Evolutionary conservation across 1,139 yeast species (phyloP).

Genomic region (Blastobotrys illinoisensis): DNA sequence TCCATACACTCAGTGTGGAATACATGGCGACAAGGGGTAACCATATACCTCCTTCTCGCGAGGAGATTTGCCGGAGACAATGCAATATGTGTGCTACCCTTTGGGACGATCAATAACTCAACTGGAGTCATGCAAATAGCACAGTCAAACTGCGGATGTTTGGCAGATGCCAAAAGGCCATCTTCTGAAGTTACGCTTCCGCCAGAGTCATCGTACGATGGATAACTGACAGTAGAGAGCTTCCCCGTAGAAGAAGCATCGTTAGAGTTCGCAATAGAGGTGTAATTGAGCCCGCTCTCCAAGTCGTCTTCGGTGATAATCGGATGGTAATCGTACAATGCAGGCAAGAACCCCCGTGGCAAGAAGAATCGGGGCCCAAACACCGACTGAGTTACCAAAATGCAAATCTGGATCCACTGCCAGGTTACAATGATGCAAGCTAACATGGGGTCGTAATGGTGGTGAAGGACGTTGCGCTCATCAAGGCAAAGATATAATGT

Average conservation of each 20-base stretch:
- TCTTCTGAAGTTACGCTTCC: neutral
- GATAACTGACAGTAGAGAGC: neutral
- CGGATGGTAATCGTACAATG: conserved; percentile 79
- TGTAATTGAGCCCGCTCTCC: conserved; percentile 46
- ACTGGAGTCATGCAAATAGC: conserved; percentile 85
- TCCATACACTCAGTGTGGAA: conserved; percentile 86
- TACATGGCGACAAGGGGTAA: conserved; percentile 87
- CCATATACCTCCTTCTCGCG: conserved; percentile 56
- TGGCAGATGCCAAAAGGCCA: conserved; percentile 21
- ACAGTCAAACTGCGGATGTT: conserved; percentile 53
- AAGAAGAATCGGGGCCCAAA: conserved; percentile 82
- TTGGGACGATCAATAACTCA: conserved; percentile 50
- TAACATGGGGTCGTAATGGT: conserved; percentile 50
- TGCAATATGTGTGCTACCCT: conserved; percentile 29
- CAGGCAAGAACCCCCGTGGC: conserved; percentile 67
- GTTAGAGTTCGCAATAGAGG: conserved; percentile 27
- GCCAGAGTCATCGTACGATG: neutral
- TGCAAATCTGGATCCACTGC: conserved; percentile 50
- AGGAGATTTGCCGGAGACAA: conserved; percentile 32
- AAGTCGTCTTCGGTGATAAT: conserved; percentile 53
- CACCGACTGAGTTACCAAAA: conserved; percentile 55
- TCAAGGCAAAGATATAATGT: conserved; percentile 53
- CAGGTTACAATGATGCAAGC: conserved; percentile 44
- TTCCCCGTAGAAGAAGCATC: conserved; percentile 2
- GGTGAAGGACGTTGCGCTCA: conserved; percentile 42